Conservation (phyloP, 2,329 filamentous ascomycete species). For the Trichoderma harzianum region DNA sequence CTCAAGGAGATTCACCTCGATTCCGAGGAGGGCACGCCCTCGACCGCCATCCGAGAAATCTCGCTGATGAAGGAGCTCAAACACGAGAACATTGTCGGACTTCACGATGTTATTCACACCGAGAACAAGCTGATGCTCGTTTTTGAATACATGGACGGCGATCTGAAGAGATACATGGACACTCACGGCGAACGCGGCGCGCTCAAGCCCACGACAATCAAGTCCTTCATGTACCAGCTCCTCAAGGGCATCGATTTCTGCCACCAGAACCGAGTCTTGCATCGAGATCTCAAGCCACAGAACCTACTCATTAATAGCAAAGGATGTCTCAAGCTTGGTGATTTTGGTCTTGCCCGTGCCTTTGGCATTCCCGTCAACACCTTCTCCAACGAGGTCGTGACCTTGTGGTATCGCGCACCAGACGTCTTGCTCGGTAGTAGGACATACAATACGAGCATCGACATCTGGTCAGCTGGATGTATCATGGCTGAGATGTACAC, state of each 20-base stretch:
- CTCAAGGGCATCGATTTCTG: constrained; percentile 95
- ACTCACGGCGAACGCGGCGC: constrained; percentile 84
- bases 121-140: constrained; percentile 99
- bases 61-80: constrained; percentile 99
- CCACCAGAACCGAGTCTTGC: constrained; percentile 93
- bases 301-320: constrained; percentile 94
- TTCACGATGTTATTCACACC: constrained; percentile 98
- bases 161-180: constrained; percentile 99
- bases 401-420: constrained; percentile 94
- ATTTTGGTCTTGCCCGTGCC: constrained; percentile 89
- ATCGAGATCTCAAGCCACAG: constrained; percentile 93
- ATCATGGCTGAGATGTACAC: constrained; percentile 99
- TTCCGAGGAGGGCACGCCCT: constrained; percentile 95
- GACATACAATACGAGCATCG: constrained; percentile 99
- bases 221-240: constrained; percentile 98
- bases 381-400: constrained; percentile 97
- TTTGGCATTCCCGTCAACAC: constrained; percentile 98
- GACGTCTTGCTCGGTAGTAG: constrained; percentile 90
- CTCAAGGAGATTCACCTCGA: constrained; percentile 99
- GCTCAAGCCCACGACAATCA: constrained; percentile 85
- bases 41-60: constrained; percentile 96
- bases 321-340: constrained; percentile 85
- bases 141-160: constrained; percentile 98
- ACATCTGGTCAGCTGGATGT: constrained; percentile 98
- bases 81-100: constrained; percentile 94